Evolutionary conservation across 1,284 basidiomycete species (phyloP).

Genomic region (Entoloma clypeatum): DNA sequence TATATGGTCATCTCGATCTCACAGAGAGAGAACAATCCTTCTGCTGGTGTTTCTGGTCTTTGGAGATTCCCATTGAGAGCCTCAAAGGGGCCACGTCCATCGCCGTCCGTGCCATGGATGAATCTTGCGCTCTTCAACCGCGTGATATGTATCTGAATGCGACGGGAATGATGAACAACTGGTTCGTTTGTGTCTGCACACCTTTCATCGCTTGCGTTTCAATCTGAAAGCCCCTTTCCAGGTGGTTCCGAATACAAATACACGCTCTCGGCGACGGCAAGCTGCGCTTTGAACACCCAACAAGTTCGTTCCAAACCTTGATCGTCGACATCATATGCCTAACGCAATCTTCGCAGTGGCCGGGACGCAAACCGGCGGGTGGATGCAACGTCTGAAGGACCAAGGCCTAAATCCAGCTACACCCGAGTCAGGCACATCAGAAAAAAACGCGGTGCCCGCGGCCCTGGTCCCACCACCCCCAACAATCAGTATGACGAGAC

Average conservation of each 20-base stretch:
- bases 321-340: background rate
- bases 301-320: conserved; percentile 24
- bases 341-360: conserved; percentile 27
- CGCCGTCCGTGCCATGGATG: conserved; percentile 58
- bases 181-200: conserved; percentile 23
- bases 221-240: too few relatives aligned
- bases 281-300: conserved; percentile 61
- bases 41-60: conserved; percentile 67
- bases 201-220: background rate
- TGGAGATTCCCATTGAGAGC: conserved; percentile 35
- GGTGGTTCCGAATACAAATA: conserved; percentile 62
- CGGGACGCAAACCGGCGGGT: conserved; percentile 50
- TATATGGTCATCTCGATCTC: conserved; percentile 42
- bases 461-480: conserved; percentile 11
- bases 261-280: conserved; percentile 33
- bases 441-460: background rate
- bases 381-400: conserved; percentile 60
- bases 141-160: conserved; percentile 51
- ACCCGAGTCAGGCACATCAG: conserved; percentile 33
- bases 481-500: conserved; percentile 38
- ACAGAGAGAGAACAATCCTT: conserved; percentile 51
- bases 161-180: conserved; percentile 60
- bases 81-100: conserved; percentile 40
- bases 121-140: conserved; percentile 45
- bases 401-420: conserved; percentile 43